phyloP scores from a whole-genome alignment of 768 basidiomycete species.

The Calvatia gigantea region DNA sequence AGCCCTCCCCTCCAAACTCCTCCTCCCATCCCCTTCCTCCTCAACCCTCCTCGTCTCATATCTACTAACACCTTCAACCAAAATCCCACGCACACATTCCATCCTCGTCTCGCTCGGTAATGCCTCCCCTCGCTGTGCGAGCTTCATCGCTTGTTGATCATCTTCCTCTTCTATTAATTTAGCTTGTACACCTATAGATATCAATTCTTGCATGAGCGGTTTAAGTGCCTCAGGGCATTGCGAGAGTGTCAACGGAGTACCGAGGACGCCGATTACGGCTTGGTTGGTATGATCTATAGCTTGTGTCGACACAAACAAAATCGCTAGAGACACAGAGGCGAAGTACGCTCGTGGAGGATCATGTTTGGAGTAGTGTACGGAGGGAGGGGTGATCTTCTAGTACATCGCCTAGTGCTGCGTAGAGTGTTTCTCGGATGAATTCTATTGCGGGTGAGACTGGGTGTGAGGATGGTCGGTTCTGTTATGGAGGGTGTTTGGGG shows the following conservation, averaged over 20 bases:
- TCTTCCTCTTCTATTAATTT: slow-evolving; percentile 52
- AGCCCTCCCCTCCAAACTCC: slow-evolving; percentile 61
- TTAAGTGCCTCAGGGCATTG: slow-evolving; percentile 62
- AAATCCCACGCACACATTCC: slow-evolving; percentile 53
- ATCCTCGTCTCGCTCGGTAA: slow-evolving; percentile 44
- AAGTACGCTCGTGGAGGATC: slow-evolving; percentile 80
- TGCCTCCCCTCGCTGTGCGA: slow-evolving; percentile 30
- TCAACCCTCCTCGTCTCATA: slow-evolving; percentile 28
- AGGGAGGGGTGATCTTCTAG: slow-evolving; percentile 55
- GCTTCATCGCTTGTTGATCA: slow-evolving; percentile 44
- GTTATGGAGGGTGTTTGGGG: slow-evolving; percentile 23
- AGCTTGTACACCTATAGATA: slow-evolving; percentile 48
- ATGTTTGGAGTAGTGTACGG: slow-evolving; percentile 45
- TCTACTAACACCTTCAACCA: slow-evolving; percentile 55
- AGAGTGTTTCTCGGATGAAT: slow-evolving; percentile 83
- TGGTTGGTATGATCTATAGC: slow-evolving; percentile 46
- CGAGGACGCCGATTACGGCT: slow-evolving; percentile 52
- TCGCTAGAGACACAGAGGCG: slow-evolving; percentile 66
- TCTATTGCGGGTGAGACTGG: slow-evolving; percentile 54
- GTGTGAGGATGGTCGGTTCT: slow-evolving; percentile 32
- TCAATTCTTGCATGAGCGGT: slow-evolving; percentile 70
- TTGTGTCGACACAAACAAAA: slow-evolving; percentile 61
- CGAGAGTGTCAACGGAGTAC: slow-evolving; percentile 47
- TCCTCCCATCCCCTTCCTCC: slow-evolving; percentile 31
- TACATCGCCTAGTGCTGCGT: slow-evolving; percentile 73